A percentile compares a stretch with the other conserved stretches of the same genome.
phyloP scores from a whole-genome alignment of 352 stramenopile species.

The Globisporangium irregulare region DNA sequence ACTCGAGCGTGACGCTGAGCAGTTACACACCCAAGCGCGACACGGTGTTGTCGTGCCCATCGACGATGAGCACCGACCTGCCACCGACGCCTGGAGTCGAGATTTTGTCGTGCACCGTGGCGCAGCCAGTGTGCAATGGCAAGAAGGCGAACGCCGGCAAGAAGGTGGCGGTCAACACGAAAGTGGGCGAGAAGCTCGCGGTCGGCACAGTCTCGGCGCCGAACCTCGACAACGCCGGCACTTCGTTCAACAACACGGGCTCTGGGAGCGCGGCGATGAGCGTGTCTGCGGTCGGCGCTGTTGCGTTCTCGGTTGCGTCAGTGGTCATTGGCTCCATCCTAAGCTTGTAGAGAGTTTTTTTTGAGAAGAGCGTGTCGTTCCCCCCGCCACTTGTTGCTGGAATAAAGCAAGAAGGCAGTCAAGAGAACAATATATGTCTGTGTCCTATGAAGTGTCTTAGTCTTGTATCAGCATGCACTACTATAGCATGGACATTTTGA shows the following conservation, averaged over 20 bases:
- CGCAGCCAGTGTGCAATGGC: constrained; percentile 56
- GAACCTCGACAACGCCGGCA: constrained; percentile 9
- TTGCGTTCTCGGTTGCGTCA: constrained; percentile 12
- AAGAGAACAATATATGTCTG: neutral
- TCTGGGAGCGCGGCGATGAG: neutral
- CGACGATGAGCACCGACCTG: neutral
- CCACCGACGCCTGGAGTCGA: constrained; percentile 24
- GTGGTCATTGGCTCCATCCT: constrained; percentile 10
- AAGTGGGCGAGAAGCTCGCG: constrained; percentile 22
- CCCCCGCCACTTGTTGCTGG: neutral
- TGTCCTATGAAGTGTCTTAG: neutral
- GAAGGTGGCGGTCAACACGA: constrained; percentile 25
- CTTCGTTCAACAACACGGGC: constrained; percentile 13
- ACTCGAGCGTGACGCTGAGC: constrained; percentile 20
- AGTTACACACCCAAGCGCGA: neutral
- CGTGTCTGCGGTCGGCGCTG: constrained; percentile 6
- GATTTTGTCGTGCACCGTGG: constrained; percentile 39
- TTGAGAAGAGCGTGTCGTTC: neutral
- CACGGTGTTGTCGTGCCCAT: neutral
- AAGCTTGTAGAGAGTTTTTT: constrained; percentile 2
- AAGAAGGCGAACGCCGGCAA: constrained; percentile 51
- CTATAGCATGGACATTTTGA: neutral
- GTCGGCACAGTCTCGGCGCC: constrained; percentile 15
- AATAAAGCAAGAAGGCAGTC: neutral
- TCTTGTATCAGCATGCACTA: neutral